Evolutionary conservation across 1,284 basidiomycete species (phyloP), one percentile per base, ranked within the genome.

Genomic region (Hypsizygus ulmarius): DNA sequence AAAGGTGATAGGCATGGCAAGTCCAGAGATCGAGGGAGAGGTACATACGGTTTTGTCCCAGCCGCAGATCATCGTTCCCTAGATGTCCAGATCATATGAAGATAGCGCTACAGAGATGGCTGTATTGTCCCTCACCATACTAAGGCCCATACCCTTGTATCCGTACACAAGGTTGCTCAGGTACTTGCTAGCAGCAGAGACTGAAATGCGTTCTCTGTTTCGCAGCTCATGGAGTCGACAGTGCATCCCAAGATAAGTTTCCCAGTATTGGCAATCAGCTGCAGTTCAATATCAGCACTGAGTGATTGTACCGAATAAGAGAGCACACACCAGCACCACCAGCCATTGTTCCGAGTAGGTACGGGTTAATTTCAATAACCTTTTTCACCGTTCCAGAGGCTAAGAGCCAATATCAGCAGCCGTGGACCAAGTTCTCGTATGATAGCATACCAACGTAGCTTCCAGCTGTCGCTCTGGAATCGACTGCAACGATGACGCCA

Each of bases 61-160:
- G 21, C 97, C 97, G 62, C 95, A 98, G 56, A 99, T 97, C 97
- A 99, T 99, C 1, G 97, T 99, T 49, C 97, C 97, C 92, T 93
- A 56, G 8, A 45, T 40, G 29, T 40, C n/a, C 48, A 44, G 18
- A 27, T 11, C 12, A 34, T 5, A 27, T 46, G 28, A 46, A 57
- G 45, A 19, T 37, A 12, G 25, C 43, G 36, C 34, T 41, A 36
- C 12, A 40, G 30, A 28, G 33, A 27, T 35, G 12, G 27, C 32
- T 28, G n/a, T n/a, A 10, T 40, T 39, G 36, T 25, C 36, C 40
- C 79, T 30, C 51, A 92, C 92, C 96, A 99, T 99, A 65, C 93
- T 96, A 51, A 99, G 72, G 3, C 97, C 97, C 95, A 97, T 98
- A 10, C 97, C 97, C 72, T 99, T 99, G 79, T 99, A 99, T 50